Conservation (phyloP, 2,329 filamentous ascomycete species). For the Colletotrichum sp. region DNA sequence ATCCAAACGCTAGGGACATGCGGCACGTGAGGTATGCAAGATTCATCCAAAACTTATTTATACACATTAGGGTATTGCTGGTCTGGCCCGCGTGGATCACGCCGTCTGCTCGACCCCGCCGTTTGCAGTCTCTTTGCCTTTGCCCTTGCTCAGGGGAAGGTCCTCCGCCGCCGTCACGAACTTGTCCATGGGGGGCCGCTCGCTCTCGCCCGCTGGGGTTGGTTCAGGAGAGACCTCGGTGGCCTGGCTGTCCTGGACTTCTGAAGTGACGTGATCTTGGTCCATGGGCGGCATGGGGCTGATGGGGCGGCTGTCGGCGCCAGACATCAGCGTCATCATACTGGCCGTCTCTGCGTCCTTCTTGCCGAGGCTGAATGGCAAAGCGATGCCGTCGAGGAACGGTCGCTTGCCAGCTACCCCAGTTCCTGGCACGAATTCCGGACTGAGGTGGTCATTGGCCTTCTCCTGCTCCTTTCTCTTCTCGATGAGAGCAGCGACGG, state of each 20-base stretch:
- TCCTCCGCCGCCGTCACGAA: slow-evolving; percentile 60
- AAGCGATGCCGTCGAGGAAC: slow-evolving; percentile 71
- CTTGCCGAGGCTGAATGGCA: slow-evolving; percentile 73
- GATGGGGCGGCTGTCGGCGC: slow-evolving; percentile 37
- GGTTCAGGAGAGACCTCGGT: neutral
- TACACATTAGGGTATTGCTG: neutral
- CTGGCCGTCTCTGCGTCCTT: slow-evolving; percentile 68
- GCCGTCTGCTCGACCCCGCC: neutral
- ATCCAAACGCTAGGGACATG: neutral
- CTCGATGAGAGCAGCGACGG: slow-evolving; percentile 48
- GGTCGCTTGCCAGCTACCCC: slow-evolving; percentile 67
- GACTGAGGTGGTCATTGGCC: slow-evolving; percentile 44
- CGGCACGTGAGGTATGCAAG: neutral
- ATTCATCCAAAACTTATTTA: neutral
- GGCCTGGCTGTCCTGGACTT: neutral
- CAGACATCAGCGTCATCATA: slow-evolving; percentile 69
- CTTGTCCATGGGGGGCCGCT: slow-evolving; percentile 53
- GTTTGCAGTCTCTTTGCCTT: slow-evolving; percentile 6
- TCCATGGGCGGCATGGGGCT: slow-evolving; percentile 29
- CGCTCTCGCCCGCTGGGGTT: neutral
- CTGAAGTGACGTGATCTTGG: neutral
- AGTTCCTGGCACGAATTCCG: slow-evolving; percentile 48
- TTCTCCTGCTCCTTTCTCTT: slow-evolving; percentile 42
- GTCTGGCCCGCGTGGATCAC: neutral
- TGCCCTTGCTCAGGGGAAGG: slow-evolving; percentile 31